phyloP scores from a whole-genome alignment of 139 green algal genomes.

The Chlorella ohadii region DNA sequence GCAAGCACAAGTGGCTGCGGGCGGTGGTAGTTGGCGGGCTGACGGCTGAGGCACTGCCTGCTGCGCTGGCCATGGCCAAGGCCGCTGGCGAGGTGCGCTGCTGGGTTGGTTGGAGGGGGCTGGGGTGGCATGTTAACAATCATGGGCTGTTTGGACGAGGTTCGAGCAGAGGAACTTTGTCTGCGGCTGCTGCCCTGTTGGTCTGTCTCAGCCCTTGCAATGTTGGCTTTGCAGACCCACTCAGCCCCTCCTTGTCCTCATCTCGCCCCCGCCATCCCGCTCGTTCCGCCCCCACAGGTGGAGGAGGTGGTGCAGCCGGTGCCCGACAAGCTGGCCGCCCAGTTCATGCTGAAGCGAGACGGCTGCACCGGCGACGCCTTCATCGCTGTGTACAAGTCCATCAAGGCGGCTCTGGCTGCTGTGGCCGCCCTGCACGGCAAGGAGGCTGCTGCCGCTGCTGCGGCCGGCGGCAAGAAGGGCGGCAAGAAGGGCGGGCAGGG shows the following conservation, averaged over 20 bases:
- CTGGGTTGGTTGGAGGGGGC: not conserved
- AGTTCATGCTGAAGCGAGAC: constrained; percentile 73
- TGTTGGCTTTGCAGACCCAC: too few relatives aligned
- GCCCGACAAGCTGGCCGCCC: constrained; percentile 48
- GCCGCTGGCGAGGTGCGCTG: constrained; percentile 43
- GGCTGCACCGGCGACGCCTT: constrained; percentile 76
- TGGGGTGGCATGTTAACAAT: too few relatives aligned
- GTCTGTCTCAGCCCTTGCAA: too few relatives aligned
- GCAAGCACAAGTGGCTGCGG: constrained; percentile 77
- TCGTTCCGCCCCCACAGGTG: constrained; percentile 51
- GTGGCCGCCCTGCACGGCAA: constrained; percentile 79
- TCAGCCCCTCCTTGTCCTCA: not conserved
- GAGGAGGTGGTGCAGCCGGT: constrained; percentile 66
- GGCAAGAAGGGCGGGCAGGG: not conserved
- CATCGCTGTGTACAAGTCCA: constrained; percentile 73
- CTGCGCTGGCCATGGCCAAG: constrained; percentile 54
- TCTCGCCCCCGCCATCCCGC: too few relatives aligned
- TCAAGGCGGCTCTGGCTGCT: constrained; percentile 74
- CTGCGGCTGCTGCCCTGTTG: too few relatives aligned
- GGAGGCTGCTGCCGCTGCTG: not conserved
- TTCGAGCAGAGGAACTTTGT: too few relatives aligned
- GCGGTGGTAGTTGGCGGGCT: constrained; percentile 83
- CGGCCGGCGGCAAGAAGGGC: constrained; percentile 25
- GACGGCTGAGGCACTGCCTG: constrained; percentile 27
- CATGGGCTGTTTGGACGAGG: too few relatives aligned